Evolutionary conservation across 2,329 filamentous ascomycete species (phyloP).

Genomic region (Coniochaeta prunicola): DNA sequence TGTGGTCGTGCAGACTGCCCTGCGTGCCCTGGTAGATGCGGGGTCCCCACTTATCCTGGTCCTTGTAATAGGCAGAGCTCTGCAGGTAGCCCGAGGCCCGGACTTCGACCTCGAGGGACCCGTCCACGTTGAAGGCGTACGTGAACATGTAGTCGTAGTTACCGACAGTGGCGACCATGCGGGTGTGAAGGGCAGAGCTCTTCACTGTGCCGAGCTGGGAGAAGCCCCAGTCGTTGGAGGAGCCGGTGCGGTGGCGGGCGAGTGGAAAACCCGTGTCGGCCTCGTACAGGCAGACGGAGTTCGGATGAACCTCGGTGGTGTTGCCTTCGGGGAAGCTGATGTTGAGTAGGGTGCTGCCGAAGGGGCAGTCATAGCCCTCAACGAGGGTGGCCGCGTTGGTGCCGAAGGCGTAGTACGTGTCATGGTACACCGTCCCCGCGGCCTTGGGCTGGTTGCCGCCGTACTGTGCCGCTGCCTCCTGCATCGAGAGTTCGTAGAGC

Average conservation of each 20-base stretch:
- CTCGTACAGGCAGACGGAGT: slow-evolving; percentile 32
- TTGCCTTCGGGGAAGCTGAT: slow-evolving; percentile 22
- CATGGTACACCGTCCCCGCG: slow-evolving; percentile 33
- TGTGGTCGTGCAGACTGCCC: slow-evolving; percentile 30
- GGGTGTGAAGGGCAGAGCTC: slow-evolving; percentile 24
- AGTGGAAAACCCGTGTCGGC: slow-evolving; percentile 26
- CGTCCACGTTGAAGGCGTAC: slow-evolving; percentile 26
- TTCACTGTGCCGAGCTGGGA: slow-evolving; percentile 23
- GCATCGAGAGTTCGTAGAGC: slow-evolving; percentile 43
- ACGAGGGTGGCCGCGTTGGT: slow-evolving; percentile 27
- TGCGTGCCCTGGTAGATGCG: slow-evolving; percentile 24
- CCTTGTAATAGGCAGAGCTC: slow-evolving; percentile 24
- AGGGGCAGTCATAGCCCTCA: slow-evolving; percentile 34
- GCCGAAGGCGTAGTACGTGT: slow-evolving; percentile 29
- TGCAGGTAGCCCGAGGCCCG: slow-evolving; percentile 30
- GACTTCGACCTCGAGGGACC: slow-evolving; percentile 28
- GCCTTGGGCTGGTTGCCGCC: slow-evolving; percentile 38
- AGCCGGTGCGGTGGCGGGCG: slow-evolving; percentile 23
- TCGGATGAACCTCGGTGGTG: slow-evolving; percentile 19
- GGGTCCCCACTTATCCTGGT: slow-evolving; percentile 25
- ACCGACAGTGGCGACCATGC: slow-evolving; percentile 31
- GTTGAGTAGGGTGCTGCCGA: slow-evolving; percentile 27
- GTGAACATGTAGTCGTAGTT: slow-evolving; percentile 34
- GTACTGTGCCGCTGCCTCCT: slow-evolving; percentile 46
- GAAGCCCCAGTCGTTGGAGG: slow-evolving; percentile 18